Evolutionary conservation across 1,284 basidiomycete genomes (phyloP), one percentile per base, ranked within the genome.

Genomic region (Sparassis latifolia): DNA sequence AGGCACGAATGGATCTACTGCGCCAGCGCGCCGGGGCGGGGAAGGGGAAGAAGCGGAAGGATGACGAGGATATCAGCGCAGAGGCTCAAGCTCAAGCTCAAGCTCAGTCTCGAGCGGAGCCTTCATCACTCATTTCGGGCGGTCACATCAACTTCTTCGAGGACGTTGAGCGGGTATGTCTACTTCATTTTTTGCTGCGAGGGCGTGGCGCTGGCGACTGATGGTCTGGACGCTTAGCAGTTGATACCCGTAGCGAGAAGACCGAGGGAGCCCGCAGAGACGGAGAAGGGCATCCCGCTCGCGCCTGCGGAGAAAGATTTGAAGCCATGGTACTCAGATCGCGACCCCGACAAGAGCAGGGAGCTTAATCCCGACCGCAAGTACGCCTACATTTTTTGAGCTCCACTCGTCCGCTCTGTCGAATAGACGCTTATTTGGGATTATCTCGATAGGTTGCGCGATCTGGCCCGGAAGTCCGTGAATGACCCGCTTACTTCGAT

Each of bases 131-230:
- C n/a, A 71, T 74, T 33, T 44, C 60, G 1, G 54, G 58, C 3
- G 81, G 79, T 0, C 88, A 90, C 59, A 87, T 90, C 67, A 90
- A 91, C 60, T 67, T 90, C 48, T 90, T 91, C 57, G 81, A 86
- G 56, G 86, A 89, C 59, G 55, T 89, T 7, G 88, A 89, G 59
- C 74, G 76, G 58, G 84, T 80, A 50, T 7, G 73, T 61, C 7
- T 10, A 45, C 12, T 37, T 12, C 12, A 12, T 12, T 37, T 37
- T 20, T 20, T 20, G 20, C 20, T 20, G 20, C 20, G 20, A 20
- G 20, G 12, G 35, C 35, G 6, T 37, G 35, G 7, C 7, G 35
- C 6, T 37, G 35, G 35, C 35, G 7, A 37, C 35, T 37, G 35
- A 37, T 7, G 6, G 35, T 37, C 35, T 37, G 7, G 35, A 12